Evolutionary conservation across 768 basidiomycete species (phyloP).

Genomic region (Leccinum arenicola): DNA sequence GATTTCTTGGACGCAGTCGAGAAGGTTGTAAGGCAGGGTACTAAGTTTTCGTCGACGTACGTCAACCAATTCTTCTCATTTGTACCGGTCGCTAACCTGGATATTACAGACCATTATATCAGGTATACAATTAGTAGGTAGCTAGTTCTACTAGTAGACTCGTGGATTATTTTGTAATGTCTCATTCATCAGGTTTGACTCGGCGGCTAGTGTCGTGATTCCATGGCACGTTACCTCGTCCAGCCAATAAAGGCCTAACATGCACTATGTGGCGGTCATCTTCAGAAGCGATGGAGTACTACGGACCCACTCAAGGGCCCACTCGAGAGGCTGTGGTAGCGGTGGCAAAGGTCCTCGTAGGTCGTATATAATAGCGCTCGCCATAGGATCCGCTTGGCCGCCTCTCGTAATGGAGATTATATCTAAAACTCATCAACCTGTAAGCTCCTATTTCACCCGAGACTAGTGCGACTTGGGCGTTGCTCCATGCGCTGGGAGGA

Average conservation of each 20-base stretch:
- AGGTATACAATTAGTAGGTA: constrained; percentile 81
- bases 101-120: constrained; percentile 71
- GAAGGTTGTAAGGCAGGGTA: constrained; percentile 96
- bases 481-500: no score
- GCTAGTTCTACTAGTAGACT: constrained; percentile 7
- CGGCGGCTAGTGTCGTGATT: background rate
- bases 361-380: no score
- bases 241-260: background rate
- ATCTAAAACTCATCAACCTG: no score
- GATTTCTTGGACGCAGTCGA: constrained; percentile 98
- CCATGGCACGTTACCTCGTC: background rate
- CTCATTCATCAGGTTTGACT: background rate
- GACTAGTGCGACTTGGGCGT: no score
- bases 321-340: no score
- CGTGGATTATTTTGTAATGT: constrained; percentile 13
- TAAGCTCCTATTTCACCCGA: no score
- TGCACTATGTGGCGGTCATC: constrained; percentile 2
- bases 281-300: constrained; percentile 8
- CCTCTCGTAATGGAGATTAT: no score
- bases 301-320: no score
- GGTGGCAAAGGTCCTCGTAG: no score
- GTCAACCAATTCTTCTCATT: constrained; percentile 26
- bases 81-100: background rate
- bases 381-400: no score
- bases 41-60: constrained; percentile 96